Conservation (phyloP, 805 yeast species). For the Spathaspora gorwiae region DNA sequence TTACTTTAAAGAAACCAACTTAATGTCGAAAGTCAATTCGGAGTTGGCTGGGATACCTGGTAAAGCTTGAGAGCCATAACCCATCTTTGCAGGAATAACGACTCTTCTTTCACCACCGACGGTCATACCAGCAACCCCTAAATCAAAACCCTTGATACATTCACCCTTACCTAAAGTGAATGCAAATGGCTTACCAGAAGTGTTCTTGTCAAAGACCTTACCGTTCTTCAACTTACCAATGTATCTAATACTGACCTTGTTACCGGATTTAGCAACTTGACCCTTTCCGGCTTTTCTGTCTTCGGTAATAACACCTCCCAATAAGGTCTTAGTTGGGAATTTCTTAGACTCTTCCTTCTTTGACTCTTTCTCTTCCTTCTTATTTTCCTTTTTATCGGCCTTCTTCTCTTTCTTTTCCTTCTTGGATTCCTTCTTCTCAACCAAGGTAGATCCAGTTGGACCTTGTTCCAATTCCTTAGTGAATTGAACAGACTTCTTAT, state of each 20-base stretch:
- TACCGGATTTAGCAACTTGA: slow-evolving; percentile 78
- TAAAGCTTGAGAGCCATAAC: slow-evolving; percentile 88
- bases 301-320: slow-evolving; percentile 91
- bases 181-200: slow-evolving; percentile 91
- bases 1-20: slow-evolving; percentile 84
- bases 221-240: slow-evolving; percentile 97
- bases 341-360: slow-evolving; percentile 29
- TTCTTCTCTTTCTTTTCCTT: slow-evolving; percentile 14
- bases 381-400: slow-evolving; percentile 22
- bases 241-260: slow-evolving; percentile 94
- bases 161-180: slow-evolving; percentile 95
- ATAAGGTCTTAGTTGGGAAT: slow-evolving; percentile 70
- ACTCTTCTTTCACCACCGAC: slow-evolving; percentile 99
- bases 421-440: slow-evolving; percentile 21
- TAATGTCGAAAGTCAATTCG: slow-evolving; percentile 93
- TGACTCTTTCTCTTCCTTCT: slow-evolving; percentile 15
- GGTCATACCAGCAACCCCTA: slow-evolving; percentile 98
- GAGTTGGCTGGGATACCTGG: slow-evolving; percentile 99
- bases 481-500: slow-evolving; percentile 76
- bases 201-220: slow-evolving; percentile 93
- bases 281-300: slow-evolving; percentile 91
- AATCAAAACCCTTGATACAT: slow-evolving; percentile 97
- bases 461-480: slow-evolving; percentile 91
- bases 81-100: slow-evolving; percentile 91
- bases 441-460: slow-evolving; percentile 58